Evolutionary conservation across 306 rosid species (phyloP), one percentile per base, ranked within the genome.

Genomic region (Acacia confusa): DNA sequence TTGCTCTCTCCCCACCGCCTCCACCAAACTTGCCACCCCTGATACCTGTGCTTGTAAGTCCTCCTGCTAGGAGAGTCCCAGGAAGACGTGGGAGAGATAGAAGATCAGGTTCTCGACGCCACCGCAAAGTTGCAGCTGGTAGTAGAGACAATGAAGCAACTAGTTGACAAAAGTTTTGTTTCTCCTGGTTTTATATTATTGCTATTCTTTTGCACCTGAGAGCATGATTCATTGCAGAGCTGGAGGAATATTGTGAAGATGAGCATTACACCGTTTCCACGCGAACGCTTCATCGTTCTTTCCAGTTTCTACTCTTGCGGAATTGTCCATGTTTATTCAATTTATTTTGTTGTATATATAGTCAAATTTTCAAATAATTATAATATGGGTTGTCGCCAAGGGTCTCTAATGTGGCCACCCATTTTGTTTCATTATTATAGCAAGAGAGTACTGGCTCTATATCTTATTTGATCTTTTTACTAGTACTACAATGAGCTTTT

Each of bases 61-160:
- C 81, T 75, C 90, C 85, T 3, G 41, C 30, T 44, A 88, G 88
- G 82, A 89, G 77, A 85, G 86, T 79, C 57, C 82, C 87, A 22
- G 82, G 85, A 34, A 87, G 92, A 77, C 94, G 89, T 1, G 85
- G 88, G 75, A 91, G 92, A 88, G 95, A 89, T 36, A 83, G 86
- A 83, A 88, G 91, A 84, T 50, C 88, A 4, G 72, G 91, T 74
- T 85, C 92, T 45, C 87, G 88, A 80, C 93, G 88, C 43, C 94
- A 92, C 90, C 93, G 94, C 15, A 94, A 91, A 89, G 88, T 92
- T 65, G 84, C 68, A 25, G 73, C 88, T 5, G 96, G 92, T 43
- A 63, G n/a, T 68, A 89, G 82, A 65, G 94, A 86, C 52, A 50
- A 55, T 19, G 86, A 83, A 10, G 66, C 66, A 75, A 57, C 80